Evolutionary conservation across 192 early-diverging fungal genomes (phyloP).

Genomic region (Backusella mclennaniae): DNA sequence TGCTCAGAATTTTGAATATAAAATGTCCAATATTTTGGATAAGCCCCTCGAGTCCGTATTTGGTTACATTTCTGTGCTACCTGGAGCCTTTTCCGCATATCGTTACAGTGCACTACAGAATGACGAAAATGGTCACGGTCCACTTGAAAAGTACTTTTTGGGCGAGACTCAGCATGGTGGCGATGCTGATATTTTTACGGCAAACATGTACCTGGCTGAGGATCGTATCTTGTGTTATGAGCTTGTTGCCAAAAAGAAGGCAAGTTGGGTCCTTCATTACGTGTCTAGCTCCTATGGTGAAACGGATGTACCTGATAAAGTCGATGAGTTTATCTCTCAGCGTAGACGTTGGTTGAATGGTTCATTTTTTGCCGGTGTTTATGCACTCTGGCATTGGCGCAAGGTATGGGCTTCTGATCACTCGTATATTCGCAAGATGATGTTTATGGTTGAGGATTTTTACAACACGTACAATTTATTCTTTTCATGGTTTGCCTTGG

Average conservation of each 20-base stretch:
- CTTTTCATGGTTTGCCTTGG: slow-evolving; percentile 90
- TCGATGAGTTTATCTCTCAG: slow-evolving; percentile 70
- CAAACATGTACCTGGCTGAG: slow-evolving; percentile 67
- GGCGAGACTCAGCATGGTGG: slow-evolving; percentile 67
- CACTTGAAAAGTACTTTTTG: slow-evolving; percentile 72
- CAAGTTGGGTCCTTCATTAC: slow-evolving; percentile 70
- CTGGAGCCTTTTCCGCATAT: slow-evolving; percentile 83
- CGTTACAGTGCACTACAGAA: slow-evolving; percentile 69
- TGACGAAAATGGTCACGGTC: slow-evolving; percentile 51
- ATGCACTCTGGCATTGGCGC: slow-evolving; percentile 62
- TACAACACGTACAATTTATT: slow-evolving; percentile 84
- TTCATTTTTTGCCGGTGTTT: slow-evolving; percentile 77
- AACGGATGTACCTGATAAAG: slow-evolving; percentile 72
- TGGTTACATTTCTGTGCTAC: slow-evolving; percentile 83
- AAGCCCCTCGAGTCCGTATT: slow-evolving; percentile 80
- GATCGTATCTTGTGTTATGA: slow-evolving; percentile 85
- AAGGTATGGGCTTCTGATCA: slow-evolving; percentile 69
- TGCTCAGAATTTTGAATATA: slow-evolving; percentile 84
- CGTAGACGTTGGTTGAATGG: slow-evolving; percentile 82
- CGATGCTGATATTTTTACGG: slow-evolving; percentile 60
- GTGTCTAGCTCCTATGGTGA: slow-evolving; percentile 68
- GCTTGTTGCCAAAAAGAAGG: slow-evolving; percentile 66
- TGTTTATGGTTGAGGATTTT: slow-evolving; percentile 74
- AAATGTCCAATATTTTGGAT: slow-evolving; percentile 74
- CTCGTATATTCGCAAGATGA: slow-evolving; percentile 61